Base-by-base conservation (phyloP, 164 flowering plant species). In the Magnolia officinalis region DNA sequence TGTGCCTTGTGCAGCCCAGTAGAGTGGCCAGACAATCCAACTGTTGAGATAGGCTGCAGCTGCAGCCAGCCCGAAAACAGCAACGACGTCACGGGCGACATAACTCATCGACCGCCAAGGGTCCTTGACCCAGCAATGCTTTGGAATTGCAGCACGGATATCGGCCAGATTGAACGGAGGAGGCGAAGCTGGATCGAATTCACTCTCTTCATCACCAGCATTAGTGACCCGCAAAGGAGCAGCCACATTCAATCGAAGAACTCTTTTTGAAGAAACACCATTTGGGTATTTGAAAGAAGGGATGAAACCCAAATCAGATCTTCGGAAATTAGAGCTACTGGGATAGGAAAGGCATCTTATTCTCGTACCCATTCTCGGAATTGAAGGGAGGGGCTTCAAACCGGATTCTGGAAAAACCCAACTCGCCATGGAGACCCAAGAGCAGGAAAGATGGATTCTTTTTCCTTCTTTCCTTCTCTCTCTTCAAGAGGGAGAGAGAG, bases 1-100 rank as follows among this genome's bases (percentile, higher is more conserved):
- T n/a, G 96, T 93, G 9, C 96, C 97, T 71, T 93, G 96, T 7
- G 90, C 91, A 75, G 73, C 80, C 98, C 98, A 95, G 73, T 95
- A 95, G 31, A 93, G 68, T 1, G 94, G 98, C 98, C 98, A 95
- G 76, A 89, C 76, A 31, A 78, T 3, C 95, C 94, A 92, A 67
- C 67, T 84, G 74, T 93, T 76, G 55, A 90, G 51, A 45, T 73
- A 82, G 65, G 85, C 71, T 0, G 97, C 98, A 1, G 85, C 75
- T 0, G 80, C 88, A 0, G 88, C 87, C 31, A 93, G 75, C 13
- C 82, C 87, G 14, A 83, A 75, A 52, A 92, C 88, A 16, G 81
- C 86, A 55, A 79, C 19, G n/a, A 92, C 59, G 75, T 95, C 98
- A 55, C 92, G 81, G 10, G 86, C 66, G 16, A 93, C 98, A 78